Base-by-base conservation (phyloP, 257 asterid genomes). In the Lithospermum erythrorhizon region DNA sequence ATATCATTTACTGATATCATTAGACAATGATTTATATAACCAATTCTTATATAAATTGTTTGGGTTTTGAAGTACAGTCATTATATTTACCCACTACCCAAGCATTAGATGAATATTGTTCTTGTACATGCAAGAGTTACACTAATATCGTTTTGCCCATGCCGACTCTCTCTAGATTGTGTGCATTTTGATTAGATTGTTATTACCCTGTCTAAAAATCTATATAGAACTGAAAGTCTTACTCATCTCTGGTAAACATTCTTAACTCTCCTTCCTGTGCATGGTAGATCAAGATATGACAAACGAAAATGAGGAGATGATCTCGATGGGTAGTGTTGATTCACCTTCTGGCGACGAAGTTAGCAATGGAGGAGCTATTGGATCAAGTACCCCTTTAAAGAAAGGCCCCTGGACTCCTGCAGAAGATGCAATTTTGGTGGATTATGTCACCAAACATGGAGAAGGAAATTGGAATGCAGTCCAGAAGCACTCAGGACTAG, bases 371-470 rank as follows among this genome's bases (percentile, higher is more conserved):
- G 86, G 79, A 68, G 73, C 59, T 72, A 57, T 32, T 21, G 80
- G 79, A 61, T 81, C 67, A 41, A 77, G 66, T 48, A 72, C 49
- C 59, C 71, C 71, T 9, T 69, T 87, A 64, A 87, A 87, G 69
- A 87, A 87, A 75, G 96, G 96, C 64, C 95, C 96, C n/a, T 87
- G 96, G 96, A 85, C 91, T 58, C 63, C 86, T 66, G 83, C 83
- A 13, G 96, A 87, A 73, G 94, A 87, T 70, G 81, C 80, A 14
- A 76, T 83, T 68, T 69, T 87, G 66, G 70, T 70, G 14, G 93
- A 83, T 45, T 83, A 87, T 23, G 86, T 87, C 4, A 78, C 75
- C 29, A 75, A 73, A 68, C 78, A 87, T n/a, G 96, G 96, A 67
- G 90, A 76, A 62, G 90, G 96, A 30, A 79, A 83, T 66, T 87